phyloP scores from a whole-genome alignment of 805 yeast species.

The Yarrowia sp. region DNA sequence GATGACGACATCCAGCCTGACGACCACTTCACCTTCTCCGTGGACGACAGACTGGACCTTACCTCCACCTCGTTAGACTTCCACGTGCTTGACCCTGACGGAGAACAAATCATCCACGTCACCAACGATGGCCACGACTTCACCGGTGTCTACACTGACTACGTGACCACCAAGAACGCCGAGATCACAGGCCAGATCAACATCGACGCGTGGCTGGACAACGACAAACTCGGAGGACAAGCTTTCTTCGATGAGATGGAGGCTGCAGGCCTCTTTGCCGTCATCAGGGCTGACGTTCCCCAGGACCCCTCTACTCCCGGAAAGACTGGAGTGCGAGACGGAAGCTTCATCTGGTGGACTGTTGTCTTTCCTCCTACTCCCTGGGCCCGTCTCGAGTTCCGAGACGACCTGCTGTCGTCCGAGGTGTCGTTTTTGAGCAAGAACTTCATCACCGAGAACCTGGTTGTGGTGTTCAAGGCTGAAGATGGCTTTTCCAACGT shows the following conservation, averaged over 20 bases:
- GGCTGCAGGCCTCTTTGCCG: neutral
- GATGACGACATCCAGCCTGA: neutral
- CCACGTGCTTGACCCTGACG: neutral
- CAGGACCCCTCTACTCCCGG: neutral
- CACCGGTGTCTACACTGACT: neutral
- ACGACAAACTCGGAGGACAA: too few species aligned
- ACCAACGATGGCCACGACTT: neutral
- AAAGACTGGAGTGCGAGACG: neutral
- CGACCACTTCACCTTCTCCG: neutral
- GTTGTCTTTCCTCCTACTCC: neutral
- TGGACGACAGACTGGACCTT: neutral
- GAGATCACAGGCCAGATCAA: neutral
- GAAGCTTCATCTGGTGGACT: neutral
- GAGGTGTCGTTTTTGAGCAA: neutral
- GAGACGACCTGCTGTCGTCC: neutral
- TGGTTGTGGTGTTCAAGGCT: neutral
- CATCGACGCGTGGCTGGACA: neutral
- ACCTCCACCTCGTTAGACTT: neutral
- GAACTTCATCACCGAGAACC: neutral
- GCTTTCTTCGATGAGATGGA: neutral
- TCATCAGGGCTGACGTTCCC: neutral
- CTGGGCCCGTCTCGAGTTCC: slow-evolving; percentile 4
- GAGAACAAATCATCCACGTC: neutral
- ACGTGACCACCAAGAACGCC: neutral
- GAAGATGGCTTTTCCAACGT: too few species aligned